Conservation (phyloP, 345 rosid genomes). For the Theobroma cacao region DNA sequence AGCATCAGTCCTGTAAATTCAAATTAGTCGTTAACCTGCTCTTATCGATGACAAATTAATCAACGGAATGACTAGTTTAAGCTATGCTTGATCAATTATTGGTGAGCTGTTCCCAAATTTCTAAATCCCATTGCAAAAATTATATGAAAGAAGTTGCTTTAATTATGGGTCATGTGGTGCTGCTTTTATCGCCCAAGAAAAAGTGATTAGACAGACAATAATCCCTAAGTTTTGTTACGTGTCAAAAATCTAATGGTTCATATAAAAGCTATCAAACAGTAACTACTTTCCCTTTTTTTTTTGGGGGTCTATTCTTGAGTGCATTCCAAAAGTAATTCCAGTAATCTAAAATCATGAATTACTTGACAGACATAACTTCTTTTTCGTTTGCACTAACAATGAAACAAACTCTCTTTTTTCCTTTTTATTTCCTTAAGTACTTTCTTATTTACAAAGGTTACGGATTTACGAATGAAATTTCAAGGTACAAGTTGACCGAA, state of each 20-base stretch:
- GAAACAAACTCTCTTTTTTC: background rate
- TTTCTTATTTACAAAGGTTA: background rate
- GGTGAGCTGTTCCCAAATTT: background rate
- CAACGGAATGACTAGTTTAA: background rate
- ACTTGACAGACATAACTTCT: background rate
- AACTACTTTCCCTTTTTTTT: background rate
- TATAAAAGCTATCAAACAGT: background rate
- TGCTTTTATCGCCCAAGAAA: background rate
- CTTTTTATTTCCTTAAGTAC: background rate
- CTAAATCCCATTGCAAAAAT: background rate
- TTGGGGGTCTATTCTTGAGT: background rate
- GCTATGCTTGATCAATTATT: background rate
- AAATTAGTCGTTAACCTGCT: background rate
- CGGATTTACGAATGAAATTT: background rate
- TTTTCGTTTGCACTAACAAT: too few species aligned
- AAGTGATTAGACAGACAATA: background rate
- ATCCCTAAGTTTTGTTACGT: background rate
- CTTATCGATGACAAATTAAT: background rate
- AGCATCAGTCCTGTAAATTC: background rate
- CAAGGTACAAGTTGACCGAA: background rate
- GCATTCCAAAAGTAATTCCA: background rate
- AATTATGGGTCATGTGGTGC: background rate
- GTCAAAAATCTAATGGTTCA: background rate
- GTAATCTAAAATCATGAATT: background rate
- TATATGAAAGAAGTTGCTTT: background rate